Evolutionary conservation across 164 flowering plant species (phyloP), one percentile per base, ranked within the genome.

Genomic region (Echeveria elegans): DNA sequence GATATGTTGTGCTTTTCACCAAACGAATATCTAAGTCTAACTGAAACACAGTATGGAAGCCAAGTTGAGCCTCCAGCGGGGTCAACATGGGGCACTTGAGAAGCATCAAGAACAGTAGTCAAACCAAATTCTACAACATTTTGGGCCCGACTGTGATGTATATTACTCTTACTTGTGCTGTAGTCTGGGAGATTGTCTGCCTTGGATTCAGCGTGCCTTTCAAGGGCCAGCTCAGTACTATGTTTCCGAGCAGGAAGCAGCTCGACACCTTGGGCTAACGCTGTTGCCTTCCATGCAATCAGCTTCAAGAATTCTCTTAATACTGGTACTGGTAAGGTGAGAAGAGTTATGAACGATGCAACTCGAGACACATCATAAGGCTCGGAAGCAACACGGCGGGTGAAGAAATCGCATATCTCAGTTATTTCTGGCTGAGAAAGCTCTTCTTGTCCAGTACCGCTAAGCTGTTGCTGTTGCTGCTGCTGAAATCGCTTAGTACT

Each of bases 11-110:
- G 82, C 61, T 69, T 85, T 59, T 95, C 97, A 23, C 90, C 88
- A 75, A 95, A 95, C 18, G 82, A 80, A 68, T 92, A 95, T 75
- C 92, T 85, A 72, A 95, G 73, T 76, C 92, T 88, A 72, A 92
- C 94, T 26, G 90, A 91, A 41, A 89, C 96, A 78, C 97, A 95
- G 63, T 95, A 86, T 1, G 99, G 99, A 77, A 95, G 77, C 99
- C 99, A 95, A 26, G 99, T 96, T 59, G 99, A 96, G 52, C 99
- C 99, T 50, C 99, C 99, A 34, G 97, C 94, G 60, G 99, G 90
- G 74, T 88, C 92, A 32, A 92, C 75, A 64, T 83, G 87, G 65
- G 99, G 99, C 65, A 95, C 82, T 68, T 84, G 90, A 34, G 87
- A 83, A 38, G 97, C 83, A 79, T 92, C 99, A 56, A 95, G 92